Base-by-base conservation (phyloP, 495 filamentous ascomycete species). In the Penicillium tannophilum region DNA sequence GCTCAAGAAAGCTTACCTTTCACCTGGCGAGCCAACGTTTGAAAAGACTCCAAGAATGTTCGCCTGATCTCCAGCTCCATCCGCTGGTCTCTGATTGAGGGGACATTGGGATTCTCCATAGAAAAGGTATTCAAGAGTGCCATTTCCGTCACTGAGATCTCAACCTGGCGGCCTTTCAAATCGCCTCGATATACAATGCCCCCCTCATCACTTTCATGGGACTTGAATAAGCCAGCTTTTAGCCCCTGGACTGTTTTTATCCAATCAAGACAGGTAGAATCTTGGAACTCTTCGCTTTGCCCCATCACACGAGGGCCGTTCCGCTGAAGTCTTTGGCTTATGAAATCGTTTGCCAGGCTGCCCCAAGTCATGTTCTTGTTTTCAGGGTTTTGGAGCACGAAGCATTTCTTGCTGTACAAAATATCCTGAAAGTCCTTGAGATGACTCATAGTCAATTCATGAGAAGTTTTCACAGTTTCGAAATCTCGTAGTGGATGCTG, bases 121-220 rank as follows among this genome's bases (percentile, higher is more conserved):
- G 35, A 39, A 12, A 39, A 39, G 14, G 35, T 39, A 14, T 16
- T 9, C 14, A 39, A 16, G 14, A 39, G 4, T 14, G 4, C 4
- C 35, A 14, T 39, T 39, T 39, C 35, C 14, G 1, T 12, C 35
- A 12, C 35, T 39, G 35, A 16, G 12, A 39, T 39, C 35, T 39
- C 35, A 39, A 39, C 35, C 35, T 39, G 35, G 35, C 10, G 14
- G 12, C 10, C 35, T 14, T 39, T 39, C 10, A 39, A 39, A 12
- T 39, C 35, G 10, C 10, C 35, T 39, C 35, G 35, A 5, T 16
- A 39, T 82, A 85, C 4, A 73, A 90, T 14, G 14, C 4, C 11
- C 11, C 35, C 35, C 11, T 12, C 12, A 12, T 39, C 11, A 14
- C 12, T 14, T 39, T 16, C 14, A 12, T 12, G 16, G 14, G 35